Percentiles rank a stretch among this genome's conserved stretches.
Evolutionary conservation across 768 basidiomycete genomes (phyloP).

Genomic region (Russula ochroleuca): DNA sequence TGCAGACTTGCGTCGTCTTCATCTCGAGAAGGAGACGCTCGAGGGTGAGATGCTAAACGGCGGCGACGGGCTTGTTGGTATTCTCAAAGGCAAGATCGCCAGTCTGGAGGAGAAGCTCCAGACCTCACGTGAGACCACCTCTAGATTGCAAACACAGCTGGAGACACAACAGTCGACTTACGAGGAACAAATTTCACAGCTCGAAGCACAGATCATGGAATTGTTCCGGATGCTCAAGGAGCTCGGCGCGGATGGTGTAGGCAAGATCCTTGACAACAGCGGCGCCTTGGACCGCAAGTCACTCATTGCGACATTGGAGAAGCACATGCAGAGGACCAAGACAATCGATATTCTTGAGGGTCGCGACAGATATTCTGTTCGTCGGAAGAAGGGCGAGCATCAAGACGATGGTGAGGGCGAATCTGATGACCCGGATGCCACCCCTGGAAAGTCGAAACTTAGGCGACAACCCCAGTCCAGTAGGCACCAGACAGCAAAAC

Average conservation of each 20-base stretch:
- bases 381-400: conserved; percentile 33
- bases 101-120: conserved; percentile 73
- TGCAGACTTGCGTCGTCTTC: conserved; percentile 56
- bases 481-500: conserved; percentile 33
- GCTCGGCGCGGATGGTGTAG: conserved; percentile 62
- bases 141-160: conserved; percentile 71
- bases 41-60: conserved; percentile 80
- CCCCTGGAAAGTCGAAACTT: conserved; percentile 52
- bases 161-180: conserved; percentile 73
- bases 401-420: conserved; percentile 39
- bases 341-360: conserved; percentile 87
- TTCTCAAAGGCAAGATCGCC: conserved; percentile 64
- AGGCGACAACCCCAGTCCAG: conserved; percentile 37
- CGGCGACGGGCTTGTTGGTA: conserved; percentile 78
- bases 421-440: conserved; percentile 52
- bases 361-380: conserved; percentile 37
- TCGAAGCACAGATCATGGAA: conserved; percentile 90
- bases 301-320: conserved; percentile 75
- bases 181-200: conserved; percentile 81
- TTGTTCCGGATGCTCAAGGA: conserved; percentile 92
- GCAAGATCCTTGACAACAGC: conserved; percentile 59
- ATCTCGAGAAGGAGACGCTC: conserved; percentile 76
- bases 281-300: conserved; percentile 72
- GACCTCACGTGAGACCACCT: conserved; percentile 73
- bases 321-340: conserved; percentile 75